Percentiles rank a stretch among this genome's conserved stretches.
These are phyloP conservation scores for Mycena chlorophos DNA, from an alignment of 768 basidiomycete genomes.

Conservation along the genomic window DNA sequence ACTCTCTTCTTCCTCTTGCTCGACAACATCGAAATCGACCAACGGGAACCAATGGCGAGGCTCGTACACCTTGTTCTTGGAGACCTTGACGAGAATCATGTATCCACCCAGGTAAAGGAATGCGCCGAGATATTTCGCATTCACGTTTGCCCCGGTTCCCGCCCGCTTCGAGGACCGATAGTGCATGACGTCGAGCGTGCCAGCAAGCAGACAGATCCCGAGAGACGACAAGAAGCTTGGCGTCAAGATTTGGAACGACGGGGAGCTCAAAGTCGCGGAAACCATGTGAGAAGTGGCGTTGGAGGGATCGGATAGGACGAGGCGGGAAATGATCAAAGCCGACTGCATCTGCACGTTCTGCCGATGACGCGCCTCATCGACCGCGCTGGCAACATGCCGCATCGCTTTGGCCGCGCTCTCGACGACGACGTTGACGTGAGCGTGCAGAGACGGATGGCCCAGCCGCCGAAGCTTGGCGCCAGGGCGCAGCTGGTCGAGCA, in stretches of 20 bases:
- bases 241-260: constrained; percentile 42
- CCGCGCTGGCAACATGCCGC: constrained; percentile 71
- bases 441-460: constrained; percentile 23
- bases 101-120: constrained; percentile 89
- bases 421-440: constrained; percentile 45
- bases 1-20: constrained; percentile 77
- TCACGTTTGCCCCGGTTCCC: constrained; percentile 50
- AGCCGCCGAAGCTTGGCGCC: constrained; percentile 32
- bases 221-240: constrained; percentile 70
- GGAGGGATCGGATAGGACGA: constrained; percentile 42
- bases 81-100: constrained; percentile 82
- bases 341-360: constrained; percentile 69
- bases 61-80: constrained; percentile 79
- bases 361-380: constrained; percentile 76
- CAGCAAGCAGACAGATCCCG: constrained; percentile 76
- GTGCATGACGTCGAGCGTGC: constrained; percentile 86
- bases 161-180: constrained; percentile 50
- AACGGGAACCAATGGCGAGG: constrained; percentile 87
- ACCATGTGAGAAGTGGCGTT: constrained; percentile 24
- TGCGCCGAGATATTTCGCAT: constrained; percentile 84
- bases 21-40: constrained; percentile 67
- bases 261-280: constrained; percentile 26
- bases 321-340: constrained; percentile 65
- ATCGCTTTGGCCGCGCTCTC: constrained; percentile 66
- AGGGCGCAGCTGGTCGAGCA: constrained; percentile 70